Evolutionary conservation across 495 filamentous ascomycete genomes (phyloP).

Genomic region (Aspergillus ellipticus): DNA sequence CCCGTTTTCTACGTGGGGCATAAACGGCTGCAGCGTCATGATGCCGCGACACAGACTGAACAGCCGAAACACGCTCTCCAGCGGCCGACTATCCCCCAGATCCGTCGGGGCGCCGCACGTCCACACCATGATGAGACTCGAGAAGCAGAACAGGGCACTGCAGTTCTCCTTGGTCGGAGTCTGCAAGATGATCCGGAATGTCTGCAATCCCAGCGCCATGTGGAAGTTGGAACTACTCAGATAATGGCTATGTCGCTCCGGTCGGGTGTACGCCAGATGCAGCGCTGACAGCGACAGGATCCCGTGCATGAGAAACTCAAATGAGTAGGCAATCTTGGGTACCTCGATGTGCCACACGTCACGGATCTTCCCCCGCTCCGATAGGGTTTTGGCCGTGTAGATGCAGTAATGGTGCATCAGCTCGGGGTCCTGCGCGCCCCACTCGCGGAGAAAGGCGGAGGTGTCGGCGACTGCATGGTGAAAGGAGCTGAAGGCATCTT

Average conservation of each 20-base stretch:
- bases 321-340: constrained; percentile 35
- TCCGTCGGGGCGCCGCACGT: constrained; percentile 5
- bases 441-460: background rate
- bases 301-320: constrained; percentile 46
- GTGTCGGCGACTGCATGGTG: background rate
- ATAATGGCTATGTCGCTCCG: constrained; percentile 2
- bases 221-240: constrained; percentile 2
- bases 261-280: constrained; percentile 30
- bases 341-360: constrained; percentile 35
- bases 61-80: background rate
- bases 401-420: constrained; percentile 9
- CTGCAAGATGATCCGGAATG: background rate
- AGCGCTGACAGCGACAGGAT: constrained; percentile 42
- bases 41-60: background rate
- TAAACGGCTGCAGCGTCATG: background rate
- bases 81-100: background rate
- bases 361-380: background rate
- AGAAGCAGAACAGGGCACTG: constrained; percentile 7
- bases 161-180: constrained; percentile 6
- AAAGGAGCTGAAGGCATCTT: background rate
- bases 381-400: constrained; percentile 1
- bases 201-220: background rate
- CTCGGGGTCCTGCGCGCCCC: constrained; percentile 6
- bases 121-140: constrained; percentile 7
- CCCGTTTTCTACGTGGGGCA: background rate